Conservation (phyloP, 768 basidiomycete species). For the Russula lepida region DNA sequence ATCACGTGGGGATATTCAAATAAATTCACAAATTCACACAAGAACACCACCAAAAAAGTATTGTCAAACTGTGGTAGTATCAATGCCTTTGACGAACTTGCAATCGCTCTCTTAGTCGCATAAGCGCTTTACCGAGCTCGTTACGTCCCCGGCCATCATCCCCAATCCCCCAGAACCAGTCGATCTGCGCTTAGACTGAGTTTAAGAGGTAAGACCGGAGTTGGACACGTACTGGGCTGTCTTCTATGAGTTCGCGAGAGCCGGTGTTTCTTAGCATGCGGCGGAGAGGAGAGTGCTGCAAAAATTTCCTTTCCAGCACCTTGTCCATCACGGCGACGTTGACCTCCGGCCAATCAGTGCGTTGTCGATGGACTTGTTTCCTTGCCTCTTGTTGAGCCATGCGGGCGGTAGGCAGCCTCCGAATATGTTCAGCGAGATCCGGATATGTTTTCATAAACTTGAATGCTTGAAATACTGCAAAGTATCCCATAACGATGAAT, state of each 20-base stretch:
- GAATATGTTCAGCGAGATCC: constrained; percentile 11
- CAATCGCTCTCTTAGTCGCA: constrained; percentile 30
- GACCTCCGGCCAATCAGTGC: constrained; percentile 13
- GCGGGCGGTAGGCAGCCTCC: constrained; percentile 13
- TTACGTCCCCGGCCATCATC: constrained; percentile 32
- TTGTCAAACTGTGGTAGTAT: neutral
- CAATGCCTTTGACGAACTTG: constrained; percentile 21
- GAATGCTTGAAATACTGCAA: constrained; percentile 18
- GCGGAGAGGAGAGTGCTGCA: constrained; percentile 32
- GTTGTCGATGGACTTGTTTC: neutral
- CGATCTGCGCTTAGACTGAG: constrained; percentile 25
- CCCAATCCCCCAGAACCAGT: constrained; percentile 38
- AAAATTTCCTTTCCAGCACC: constrained; percentile 34
- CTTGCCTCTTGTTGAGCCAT: constrained; percentile 18
- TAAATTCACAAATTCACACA: neutral
- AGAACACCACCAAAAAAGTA: neutral
- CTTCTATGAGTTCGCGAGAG: constrained; percentile 33
- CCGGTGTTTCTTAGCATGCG: constrained; percentile 32
- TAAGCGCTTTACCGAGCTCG: constrained; percentile 36
- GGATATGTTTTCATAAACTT: constrained; percentile 13
- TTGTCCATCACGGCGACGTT: constrained; percentile 29
- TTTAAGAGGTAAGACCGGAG: neutral
- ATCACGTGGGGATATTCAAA: constrained; percentile 6
- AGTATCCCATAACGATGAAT: neutral
- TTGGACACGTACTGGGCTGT: constrained; percentile 24